These are phyloP conservation scores for Glebionis coronaria DNA, from an alignment of 129 eudicot species.

Conservation along the genomic window DNA sequence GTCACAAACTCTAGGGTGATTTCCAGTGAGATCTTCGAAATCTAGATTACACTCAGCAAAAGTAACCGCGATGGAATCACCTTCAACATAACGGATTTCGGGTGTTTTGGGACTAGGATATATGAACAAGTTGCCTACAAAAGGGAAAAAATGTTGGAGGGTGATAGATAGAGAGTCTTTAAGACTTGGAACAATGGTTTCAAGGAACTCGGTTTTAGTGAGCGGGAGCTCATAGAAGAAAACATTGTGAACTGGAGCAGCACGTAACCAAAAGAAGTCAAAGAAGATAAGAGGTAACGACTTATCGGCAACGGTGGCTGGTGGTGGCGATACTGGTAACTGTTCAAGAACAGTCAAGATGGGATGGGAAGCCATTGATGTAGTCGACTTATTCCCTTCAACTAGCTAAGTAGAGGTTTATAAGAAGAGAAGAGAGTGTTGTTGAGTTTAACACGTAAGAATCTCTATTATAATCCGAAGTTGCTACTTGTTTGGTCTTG, in stretches of 20 bases:
- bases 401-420: no score
- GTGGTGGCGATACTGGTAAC: background rate
- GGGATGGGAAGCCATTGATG: background rate
- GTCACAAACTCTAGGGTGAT: conserved; percentile 27
- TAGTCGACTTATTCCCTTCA: no score
- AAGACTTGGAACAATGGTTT: conserved; percentile 13
- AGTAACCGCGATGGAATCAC: conserved; percentile 27
- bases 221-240: conserved; percentile 35
- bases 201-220: conserved; percentile 26
- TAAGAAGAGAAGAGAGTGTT: no score
- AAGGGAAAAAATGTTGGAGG: conserved; percentile 37
- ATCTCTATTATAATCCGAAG: no score
- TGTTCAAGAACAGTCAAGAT: background rate
- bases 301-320: background rate
- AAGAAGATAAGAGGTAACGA: background rate
- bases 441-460: no score
- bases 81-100: conserved; percentile 19
- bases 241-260: conserved; percentile 36
- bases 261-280: conserved; percentile 30
- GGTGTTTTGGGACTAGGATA: conserved; percentile 18
- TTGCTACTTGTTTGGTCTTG: no score
- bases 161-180: conserved; percentile 34
- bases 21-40: conserved; percentile 25
- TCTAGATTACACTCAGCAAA: conserved; percentile 27
- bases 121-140: conserved; percentile 26